Conservation (phyloP, 495 filamentous ascomycete genomes). For the Neurospora intermedia region DNA sequence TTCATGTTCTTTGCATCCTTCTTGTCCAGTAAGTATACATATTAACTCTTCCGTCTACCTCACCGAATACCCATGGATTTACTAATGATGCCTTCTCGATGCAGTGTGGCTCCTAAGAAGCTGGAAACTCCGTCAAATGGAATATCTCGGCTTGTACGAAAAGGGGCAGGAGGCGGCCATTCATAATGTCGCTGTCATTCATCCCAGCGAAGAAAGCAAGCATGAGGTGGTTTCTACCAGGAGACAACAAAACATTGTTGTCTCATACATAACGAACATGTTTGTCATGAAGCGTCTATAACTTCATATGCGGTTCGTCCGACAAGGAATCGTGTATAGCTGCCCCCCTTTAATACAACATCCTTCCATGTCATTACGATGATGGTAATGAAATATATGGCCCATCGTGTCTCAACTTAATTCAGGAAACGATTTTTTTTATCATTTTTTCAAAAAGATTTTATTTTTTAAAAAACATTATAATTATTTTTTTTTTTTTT, state of each 20-base stretch:
- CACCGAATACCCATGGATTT: not conserved
- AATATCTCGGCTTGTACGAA: slow-evolving; percentile 17
- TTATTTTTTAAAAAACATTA: too few relatives aligned
- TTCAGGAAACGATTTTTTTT: too few relatives aligned
- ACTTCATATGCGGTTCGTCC: not conserved
- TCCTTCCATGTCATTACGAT: not conserved
- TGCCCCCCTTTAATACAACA: not conserved
- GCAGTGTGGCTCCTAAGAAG: slow-evolving; percentile 31
- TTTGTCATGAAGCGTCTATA: slow-evolving; percentile 10
- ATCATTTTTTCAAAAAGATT: too few relatives aligned
- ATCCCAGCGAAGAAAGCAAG: slow-evolving; percentile 1
- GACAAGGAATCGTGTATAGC: not conserved
- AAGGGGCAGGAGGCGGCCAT: slow-evolving; percentile 18
- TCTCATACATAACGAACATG: slow-evolving; percentile 12
- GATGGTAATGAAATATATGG: not conserved
- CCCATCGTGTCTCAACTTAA: not conserved
- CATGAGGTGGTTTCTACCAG: not conserved
- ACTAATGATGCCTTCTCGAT: not conserved
- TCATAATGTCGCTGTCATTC: slow-evolving; percentile 10
- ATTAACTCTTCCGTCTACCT: not conserved
- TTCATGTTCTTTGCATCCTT: slow-evolving; percentile 29
- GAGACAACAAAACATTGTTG: slow-evolving; percentile 2
- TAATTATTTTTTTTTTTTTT: too few relatives aligned
- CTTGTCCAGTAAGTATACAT: slow-evolving; percentile 20
- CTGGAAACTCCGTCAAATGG: slow-evolving; percentile 33